Base-by-base conservation (phyloP, 2,329 filamentous ascomycete genomes). In the Venturia asperata region DNA sequence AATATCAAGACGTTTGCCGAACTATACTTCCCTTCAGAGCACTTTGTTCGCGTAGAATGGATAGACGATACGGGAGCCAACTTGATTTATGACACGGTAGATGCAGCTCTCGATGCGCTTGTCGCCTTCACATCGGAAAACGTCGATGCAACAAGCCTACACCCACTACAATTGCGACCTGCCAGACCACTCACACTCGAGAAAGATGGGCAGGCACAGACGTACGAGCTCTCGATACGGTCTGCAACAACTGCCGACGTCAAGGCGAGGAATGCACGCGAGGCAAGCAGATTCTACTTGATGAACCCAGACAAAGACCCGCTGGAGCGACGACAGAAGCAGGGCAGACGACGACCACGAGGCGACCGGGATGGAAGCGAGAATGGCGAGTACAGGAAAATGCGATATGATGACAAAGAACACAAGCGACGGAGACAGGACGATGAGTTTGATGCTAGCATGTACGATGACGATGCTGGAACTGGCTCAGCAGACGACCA, bases 31-130 rank as follows among this genome's bases (percentile, higher is more conserved):
- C 78, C 81, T 43, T 74, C 76, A 17, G 80, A 82, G 65, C 72
- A 78, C 63, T 74, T 76, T n/a, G 80, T 82, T 65, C 72, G 78
- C 63, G 81, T 97, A 68, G 92, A 97, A 77, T 99, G 94, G 94
- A 91, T 99, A 69, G 91, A 97, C 74, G 94, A 99, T 75, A 87
- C 85, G 7, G 93, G 91, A 0, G 91, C 91, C 68, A 97, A 97
- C 73, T 80, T 97, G 64, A 77, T 96, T 63, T 97, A 94, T 77
- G 79, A 80, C 65, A 81, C 78, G 43, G 72, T 79, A 15, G 79
- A 82, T 56, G 76, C 81, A 15, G 86, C 85, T 1, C 71, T 79
- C 5, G 74, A 80, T 63, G 85, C 85, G 24, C 77, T 88, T 30
- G 71, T 74, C 41, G 77, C 79, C 4, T 77, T 88, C 61, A 78